phyloP scores from a whole-genome alignment of 1,284 basidiomycete genomes.

The Malassezia globosa region DNA sequence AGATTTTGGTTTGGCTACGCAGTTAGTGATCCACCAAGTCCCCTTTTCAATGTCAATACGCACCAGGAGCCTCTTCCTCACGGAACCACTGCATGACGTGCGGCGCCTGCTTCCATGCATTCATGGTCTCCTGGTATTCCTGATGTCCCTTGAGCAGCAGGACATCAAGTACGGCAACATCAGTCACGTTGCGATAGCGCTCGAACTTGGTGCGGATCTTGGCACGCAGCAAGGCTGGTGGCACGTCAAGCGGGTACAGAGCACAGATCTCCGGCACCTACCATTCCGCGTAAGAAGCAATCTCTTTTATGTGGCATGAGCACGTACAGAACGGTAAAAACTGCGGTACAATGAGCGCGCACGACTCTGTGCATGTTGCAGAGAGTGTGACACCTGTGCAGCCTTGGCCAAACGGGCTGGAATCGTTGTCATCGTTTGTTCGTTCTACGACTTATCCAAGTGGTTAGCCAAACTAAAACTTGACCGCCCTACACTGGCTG shows the following conservation, averaged over 20 bases:
- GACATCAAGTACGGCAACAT: constrained; percentile 73
- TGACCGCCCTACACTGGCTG: too few relatives aligned
- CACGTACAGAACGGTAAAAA: constrained; percentile 76
- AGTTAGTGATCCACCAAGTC: background rate
- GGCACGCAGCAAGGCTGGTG: constrained; percentile 68
- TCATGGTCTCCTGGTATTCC: constrained; percentile 86
- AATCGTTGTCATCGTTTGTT: constrained; percentile 67
- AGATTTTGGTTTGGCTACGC: constrained; percentile 50
- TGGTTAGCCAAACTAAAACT: background rate
- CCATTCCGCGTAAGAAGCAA: background rate
- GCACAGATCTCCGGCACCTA: constrained; percentile 81
- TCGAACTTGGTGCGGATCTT: constrained; percentile 81
- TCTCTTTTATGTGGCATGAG: background rate
- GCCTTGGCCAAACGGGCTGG: constrained; percentile 73
- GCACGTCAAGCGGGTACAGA: constrained; percentile 72
- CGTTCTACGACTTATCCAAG: background rate
- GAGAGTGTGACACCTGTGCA: constrained; percentile 51
- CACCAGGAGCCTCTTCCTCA: constrained; percentile 48
- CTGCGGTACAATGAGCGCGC: constrained; percentile 73
- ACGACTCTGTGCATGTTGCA: constrained; percentile 61
- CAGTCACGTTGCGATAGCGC: constrained; percentile 67
- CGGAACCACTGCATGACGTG: constrained; percentile 49
- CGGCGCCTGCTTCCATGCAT: constrained; percentile 72
- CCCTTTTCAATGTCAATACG: too few relatives aligned
- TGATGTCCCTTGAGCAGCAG: constrained; percentile 73